Evolutionary conservation across 1,139 yeast species (phyloP), one percentile per base, ranked within the genome.

Genomic region (Nakaseomyces kungkrabaensis): DNA sequence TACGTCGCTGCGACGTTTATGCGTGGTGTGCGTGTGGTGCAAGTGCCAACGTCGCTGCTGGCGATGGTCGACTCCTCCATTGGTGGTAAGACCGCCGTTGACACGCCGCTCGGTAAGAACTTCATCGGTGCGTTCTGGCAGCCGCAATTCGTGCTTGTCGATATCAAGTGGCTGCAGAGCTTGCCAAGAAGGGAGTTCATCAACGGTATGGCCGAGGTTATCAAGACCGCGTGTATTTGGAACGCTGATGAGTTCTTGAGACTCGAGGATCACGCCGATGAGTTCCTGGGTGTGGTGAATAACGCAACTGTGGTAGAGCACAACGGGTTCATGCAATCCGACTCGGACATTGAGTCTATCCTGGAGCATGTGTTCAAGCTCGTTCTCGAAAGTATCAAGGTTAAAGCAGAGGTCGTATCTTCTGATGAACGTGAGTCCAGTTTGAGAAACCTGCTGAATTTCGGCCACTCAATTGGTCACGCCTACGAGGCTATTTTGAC

Each of bases 51-150:
- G 4, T 85, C 95, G 45, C 72, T 94, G 58, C 74, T 94, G 58
- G 84, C 98, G 7, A 94, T 94, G 99, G 98, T 94, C 24, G 99
- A 94, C 68, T 89, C 97, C 4, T 86, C 97, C 3, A 90, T 94
- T 58, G 99, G 99, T 51, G 99, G 99, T 46, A 94, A 94, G 68
- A 94, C 98, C 37, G 98, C 98, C 42, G 92, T 94, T 54, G 98
- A 94, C 66, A 90, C 97, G n/a, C 96, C 97, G 2, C 70, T 84
- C 57, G 98, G 99, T 47, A 94, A 94, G 74, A 94, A 94, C 71
- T 82, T 94, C 58, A 79, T 94, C 56, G 99, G 99, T 55, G 94
- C 98, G 0, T 94, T 94, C 70, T 94, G 96, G 85, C 99, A 94
- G 70, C 98, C 98, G 7, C 73, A 78, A 60, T 83, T 85, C 59